Percentiles rank a stretch among this genome's conserved stretches.
Conservation (phyloP, 257 asterid genomes). For the Jasminum sambac region DNA sequence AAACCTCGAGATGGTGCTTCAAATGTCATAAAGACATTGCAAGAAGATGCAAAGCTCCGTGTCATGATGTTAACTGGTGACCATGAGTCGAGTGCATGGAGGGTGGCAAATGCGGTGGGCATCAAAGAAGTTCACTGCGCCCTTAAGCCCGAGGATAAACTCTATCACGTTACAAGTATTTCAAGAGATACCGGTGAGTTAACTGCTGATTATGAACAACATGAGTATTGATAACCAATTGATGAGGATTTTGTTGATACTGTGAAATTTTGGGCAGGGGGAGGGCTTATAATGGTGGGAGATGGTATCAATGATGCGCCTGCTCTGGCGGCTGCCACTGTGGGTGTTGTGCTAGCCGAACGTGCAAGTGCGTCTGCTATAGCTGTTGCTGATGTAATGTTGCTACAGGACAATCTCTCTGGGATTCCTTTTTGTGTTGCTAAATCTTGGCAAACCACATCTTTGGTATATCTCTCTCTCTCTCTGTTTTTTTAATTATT, state of each 20-base stretch:
- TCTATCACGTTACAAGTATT: constrained; percentile 77
- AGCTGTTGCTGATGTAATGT: constrained; percentile 91
- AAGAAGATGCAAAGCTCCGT: constrained; percentile 71
- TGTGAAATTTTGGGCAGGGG: constrained; percentile 41
- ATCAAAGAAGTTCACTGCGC: constrained; percentile 81
- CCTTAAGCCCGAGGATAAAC: constrained; percentile 97
- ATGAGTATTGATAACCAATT: not conserved
- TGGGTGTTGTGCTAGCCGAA: constrained; percentile 90
- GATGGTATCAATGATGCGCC: constrained; percentile 99
- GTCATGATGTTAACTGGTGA: constrained; percentile 98
- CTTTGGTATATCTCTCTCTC: constrained; percentile 56
- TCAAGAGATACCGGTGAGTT: constrained; percentile 79
- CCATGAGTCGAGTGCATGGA: constrained; percentile 87
- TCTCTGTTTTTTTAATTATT: not conserved
- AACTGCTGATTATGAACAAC: not conserved
- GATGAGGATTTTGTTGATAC: not conserved
- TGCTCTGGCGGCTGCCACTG: constrained; percentile 96
- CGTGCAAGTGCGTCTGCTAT: constrained; percentile 99
- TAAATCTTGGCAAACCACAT: constrained; percentile 83
- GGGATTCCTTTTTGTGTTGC: constrained; percentile 92
- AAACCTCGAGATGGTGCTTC: constrained; percentile 72
- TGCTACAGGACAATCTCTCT: constrained; percentile 89
- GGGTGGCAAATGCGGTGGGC: constrained; percentile 94
- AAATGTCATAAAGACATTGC: constrained; percentile 70
- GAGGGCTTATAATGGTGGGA: constrained; percentile 98